Evolutionary conservation across 2,329 filamentous ascomycete species (phyloP).

Genomic region (Ophiosphaerella narmari): DNA sequence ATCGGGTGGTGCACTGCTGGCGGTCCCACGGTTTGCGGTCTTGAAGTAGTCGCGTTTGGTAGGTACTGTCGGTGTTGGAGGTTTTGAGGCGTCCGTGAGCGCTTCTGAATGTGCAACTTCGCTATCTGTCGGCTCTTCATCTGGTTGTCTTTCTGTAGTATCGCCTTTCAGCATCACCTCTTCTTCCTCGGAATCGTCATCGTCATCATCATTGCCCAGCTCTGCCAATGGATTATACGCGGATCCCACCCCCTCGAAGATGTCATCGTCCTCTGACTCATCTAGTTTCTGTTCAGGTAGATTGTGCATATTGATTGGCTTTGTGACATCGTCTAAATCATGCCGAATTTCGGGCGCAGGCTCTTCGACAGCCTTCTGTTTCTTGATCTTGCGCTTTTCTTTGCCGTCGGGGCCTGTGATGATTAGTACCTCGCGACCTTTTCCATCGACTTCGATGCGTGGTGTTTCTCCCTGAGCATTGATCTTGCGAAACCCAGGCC

Average conservation of each 20-base stretch:
- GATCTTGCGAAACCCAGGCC: constrained; percentile 60
- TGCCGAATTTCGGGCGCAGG: constrained; percentile 43
- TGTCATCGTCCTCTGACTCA: constrained; percentile 61
- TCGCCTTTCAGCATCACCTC: not conserved
- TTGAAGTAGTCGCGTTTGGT: constrained; percentile 30
- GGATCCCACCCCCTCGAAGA: constrained; percentile 64
- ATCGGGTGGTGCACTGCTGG: constrained; percentile 39
- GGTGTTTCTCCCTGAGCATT: constrained; percentile 55
- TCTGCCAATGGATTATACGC: constrained; percentile 65
- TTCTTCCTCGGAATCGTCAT: constrained; percentile 26
- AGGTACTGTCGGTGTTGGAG: constrained; percentile 8
- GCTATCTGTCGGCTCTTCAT: not conserved
- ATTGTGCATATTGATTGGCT: constrained; percentile 47
- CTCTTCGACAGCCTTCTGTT: constrained; percentile 49
- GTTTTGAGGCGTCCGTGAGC: constrained; percentile 6
- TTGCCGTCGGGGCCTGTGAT: constrained; percentile 64
- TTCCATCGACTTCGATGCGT: constrained; percentile 61
- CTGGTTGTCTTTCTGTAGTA: constrained; percentile 1
- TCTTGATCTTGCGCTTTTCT: constrained; percentile 65
- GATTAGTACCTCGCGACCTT: constrained; percentile 62
- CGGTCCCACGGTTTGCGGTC: constrained; percentile 9
- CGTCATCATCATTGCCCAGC: constrained; percentile 55
- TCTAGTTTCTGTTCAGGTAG: constrained; percentile 45
- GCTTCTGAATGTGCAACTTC: constrained; percentile 3
- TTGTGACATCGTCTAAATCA: constrained; percentile 52